phyloP scores from a whole-genome alignment of 768 basidiomycete species.

The Lactarius sp. region DNA sequence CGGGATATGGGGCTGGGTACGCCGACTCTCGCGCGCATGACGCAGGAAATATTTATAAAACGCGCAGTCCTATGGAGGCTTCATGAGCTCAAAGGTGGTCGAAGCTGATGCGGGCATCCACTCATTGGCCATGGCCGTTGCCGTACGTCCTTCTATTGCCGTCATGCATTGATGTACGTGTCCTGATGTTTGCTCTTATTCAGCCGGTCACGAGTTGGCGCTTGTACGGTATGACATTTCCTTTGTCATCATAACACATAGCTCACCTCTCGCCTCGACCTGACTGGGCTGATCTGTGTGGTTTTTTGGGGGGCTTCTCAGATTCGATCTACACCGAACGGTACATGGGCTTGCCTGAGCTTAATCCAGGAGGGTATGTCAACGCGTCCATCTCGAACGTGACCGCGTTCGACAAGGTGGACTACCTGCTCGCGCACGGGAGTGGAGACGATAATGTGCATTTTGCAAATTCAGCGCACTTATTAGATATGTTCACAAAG shows the following conservation, averaged over 20 bases:
- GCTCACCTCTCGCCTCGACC: neutral
- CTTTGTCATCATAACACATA: neutral
- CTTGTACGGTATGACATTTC: constrained; percentile 54
- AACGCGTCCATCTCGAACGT: constrained; percentile 87
- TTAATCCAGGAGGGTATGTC: constrained; percentile 83
- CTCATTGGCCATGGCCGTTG: constrained; percentile 85
- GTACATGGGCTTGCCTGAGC: constrained; percentile 82
- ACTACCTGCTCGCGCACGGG: constrained; percentile 87
- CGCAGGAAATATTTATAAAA: neutral
- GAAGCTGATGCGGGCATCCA: constrained; percentile 90
- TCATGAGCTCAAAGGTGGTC: constrained; percentile 89
- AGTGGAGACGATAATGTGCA: constrained; percentile 98
- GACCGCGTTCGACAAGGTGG: constrained; percentile 73
- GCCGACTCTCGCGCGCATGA: constrained; percentile 26
- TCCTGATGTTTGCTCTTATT: neutral
- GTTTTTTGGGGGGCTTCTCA: constrained; percentile 27
- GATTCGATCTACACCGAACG: constrained; percentile 97
- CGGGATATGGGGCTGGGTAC: constrained; percentile 97
- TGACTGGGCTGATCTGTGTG: neutral
- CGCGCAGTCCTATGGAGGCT: constrained; percentile 87
- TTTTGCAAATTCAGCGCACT: constrained; percentile 82
- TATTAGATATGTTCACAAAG: constrained; percentile 90
- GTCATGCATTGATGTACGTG: neutral
- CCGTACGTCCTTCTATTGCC: constrained; percentile 46
- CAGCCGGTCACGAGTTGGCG: constrained; percentile 88